Percentiles rank a stretch among this genome's conserved stretches.
phyloP scores from a whole-genome alignment of 305 asterid species.

The Fraxinus nigra region DNA sequence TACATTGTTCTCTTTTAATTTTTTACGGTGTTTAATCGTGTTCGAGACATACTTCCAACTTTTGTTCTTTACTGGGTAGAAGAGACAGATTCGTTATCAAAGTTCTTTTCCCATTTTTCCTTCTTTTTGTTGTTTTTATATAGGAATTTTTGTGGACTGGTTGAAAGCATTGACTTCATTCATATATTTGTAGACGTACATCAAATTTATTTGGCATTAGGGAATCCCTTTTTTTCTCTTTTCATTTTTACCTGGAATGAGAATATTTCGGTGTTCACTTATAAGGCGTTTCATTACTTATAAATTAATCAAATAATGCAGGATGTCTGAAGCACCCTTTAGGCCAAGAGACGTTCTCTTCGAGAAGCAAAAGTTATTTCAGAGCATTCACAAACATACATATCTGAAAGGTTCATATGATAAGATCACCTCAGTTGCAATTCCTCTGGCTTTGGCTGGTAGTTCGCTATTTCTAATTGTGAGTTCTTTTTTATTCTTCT shows the following conservation, averaged over 20 bases:
- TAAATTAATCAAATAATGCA: slow-evolving; percentile 28
- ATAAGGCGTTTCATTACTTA: neutral
- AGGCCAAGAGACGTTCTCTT: slow-evolving; percentile 70
- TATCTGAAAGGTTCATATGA: slow-evolving; percentile 63
- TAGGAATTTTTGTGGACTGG: neutral
- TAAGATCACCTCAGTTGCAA: slow-evolving; percentile 77
- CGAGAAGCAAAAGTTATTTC: slow-evolving; percentile 64
- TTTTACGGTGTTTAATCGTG: neutral
- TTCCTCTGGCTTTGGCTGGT: slow-evolving; percentile 67
- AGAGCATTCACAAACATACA: slow-evolving; percentile 69
- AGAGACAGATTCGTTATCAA: neutral
- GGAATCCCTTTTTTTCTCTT: neutral
- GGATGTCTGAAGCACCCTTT: slow-evolving; percentile 78
- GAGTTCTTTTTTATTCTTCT: slow-evolving; percentile 30
- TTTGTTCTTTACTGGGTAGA: neutral
- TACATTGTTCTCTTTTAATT: neutral
- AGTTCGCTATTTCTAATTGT: slow-evolving; percentile 59
- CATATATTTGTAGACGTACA: neutral
- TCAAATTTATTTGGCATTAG: neutral
- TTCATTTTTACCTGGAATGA: neutral
- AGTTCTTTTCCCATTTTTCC: neutral
- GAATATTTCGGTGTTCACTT: neutral
- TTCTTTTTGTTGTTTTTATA: neutral
- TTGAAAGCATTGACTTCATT: neutral
- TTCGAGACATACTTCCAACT: neutral